A percentile compares a stretch with the other conserved stretches of the same genome.
phyloP scores from a whole-genome alignment of 257 asterid species.

The Coffea canephora region DNA sequence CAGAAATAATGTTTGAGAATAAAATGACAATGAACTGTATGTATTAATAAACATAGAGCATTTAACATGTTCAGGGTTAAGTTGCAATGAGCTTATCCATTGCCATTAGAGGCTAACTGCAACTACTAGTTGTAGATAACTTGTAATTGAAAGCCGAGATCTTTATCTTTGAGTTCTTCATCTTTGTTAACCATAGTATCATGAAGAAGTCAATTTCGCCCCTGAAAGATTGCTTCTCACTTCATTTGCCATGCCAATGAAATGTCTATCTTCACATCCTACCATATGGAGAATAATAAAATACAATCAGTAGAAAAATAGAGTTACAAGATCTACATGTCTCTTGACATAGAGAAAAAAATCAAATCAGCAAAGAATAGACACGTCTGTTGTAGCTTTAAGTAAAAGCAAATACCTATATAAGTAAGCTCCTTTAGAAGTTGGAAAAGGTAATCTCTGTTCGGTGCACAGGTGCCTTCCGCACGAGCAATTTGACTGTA shows the following conservation, averaged over 20 bases:
- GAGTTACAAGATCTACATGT: neutral
- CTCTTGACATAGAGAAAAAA: neutral
- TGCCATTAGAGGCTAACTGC: neutral
- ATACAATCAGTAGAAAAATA: neutral
- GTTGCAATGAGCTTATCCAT: too few relatives aligned
- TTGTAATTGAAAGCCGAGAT: neutral
- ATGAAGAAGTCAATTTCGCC: slow-evolving; percentile 9
- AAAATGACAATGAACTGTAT: neutral
- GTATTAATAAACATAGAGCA: neutral
- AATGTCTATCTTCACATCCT: slow-evolving; percentile 85
- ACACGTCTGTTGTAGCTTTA: neutral
- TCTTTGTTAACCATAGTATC: neutral
- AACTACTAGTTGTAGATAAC: neutral
- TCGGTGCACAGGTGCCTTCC: slow-evolving; percentile 96
- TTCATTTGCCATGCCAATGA: slow-evolving; percentile 66
- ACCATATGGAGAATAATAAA: neutral
- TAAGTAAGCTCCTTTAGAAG: slow-evolving; percentile 69
- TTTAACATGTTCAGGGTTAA: neutral
- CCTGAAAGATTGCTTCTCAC: slow-evolving; percentile 59
- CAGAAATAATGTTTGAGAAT: too few relatives aligned
- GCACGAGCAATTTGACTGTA: slow-evolving; percentile 84
- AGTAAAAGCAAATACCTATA: slow-evolving; percentile 42
- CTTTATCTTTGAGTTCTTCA: neutral
- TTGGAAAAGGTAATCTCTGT: slow-evolving; percentile 88
- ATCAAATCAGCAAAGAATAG: neutral